phyloP scores from a whole-genome alignment of 257 asterid genomes.

The Striga asiatica region DNA sequence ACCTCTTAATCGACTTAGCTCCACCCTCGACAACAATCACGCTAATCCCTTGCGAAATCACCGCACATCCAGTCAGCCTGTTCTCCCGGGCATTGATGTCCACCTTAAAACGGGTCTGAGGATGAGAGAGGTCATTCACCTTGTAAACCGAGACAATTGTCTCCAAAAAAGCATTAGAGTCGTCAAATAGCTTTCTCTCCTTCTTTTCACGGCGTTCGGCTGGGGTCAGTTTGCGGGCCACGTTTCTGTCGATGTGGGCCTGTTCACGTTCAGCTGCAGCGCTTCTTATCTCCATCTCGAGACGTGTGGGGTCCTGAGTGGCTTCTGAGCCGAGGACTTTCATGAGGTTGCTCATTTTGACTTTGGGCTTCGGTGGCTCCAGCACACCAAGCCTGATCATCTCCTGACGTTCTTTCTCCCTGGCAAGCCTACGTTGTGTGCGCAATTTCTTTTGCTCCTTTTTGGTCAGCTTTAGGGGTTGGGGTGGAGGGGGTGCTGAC shows the following conservation, averaged over 20 bases:
- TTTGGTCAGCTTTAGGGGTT: conserved; percentile 82
- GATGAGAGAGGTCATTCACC: conserved; percentile 81
- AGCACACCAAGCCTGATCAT: conserved; percentile 82
- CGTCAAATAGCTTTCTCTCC: conserved; percentile 76
- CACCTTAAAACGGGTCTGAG: conserved; percentile 79
- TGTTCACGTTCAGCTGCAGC: conserved; percentile 99
- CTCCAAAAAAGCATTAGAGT: conserved; percentile 35
- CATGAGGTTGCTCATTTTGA: conserved; percentile 97
- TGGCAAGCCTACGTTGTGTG: conserved; percentile 69
- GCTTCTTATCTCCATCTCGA: conserved; percentile 85
- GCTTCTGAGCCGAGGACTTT: conserved; percentile 96
- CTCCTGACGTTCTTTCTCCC: conserved; percentile 89
- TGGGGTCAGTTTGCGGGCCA: conserved; percentile 92
- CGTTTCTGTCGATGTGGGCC: conserved; percentile 85
- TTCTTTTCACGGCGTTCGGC: conserved; percentile 92
- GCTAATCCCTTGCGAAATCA: conserved; percentile 63
- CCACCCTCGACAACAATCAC: conserved; percentile 94
- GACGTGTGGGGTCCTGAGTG: conserved; percentile 91
- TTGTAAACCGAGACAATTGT: conserved; percentile 72
- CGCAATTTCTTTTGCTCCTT: conserved; percentile 94
- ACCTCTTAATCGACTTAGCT: conserved; percentile 70
- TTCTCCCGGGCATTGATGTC: conserved; percentile 90
- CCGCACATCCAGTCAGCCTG: conserved; percentile 66
- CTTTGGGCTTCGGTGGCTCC: conserved; percentile 86
- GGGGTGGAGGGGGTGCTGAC: conserved; percentile 90